A percentile compares a stretch with the other conserved stretches of the same genome.
These are phyloP conservation scores for Pleurotus platypus DNA, from an alignment of 768 basidiomycete genomes.

Conservation along the genomic window DNA sequence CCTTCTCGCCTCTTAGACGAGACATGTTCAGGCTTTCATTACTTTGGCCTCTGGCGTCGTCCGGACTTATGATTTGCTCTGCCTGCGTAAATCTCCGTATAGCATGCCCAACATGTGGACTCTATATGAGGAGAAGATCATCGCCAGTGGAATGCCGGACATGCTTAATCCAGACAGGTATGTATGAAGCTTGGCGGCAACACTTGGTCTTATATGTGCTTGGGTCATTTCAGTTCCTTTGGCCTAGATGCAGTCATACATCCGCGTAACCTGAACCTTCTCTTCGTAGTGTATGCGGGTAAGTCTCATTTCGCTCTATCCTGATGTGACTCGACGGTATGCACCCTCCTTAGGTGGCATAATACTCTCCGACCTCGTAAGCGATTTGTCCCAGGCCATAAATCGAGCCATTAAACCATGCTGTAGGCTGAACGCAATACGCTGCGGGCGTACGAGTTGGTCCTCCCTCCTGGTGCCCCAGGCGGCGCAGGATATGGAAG, in stretches of 20 bases:
- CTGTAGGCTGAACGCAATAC: slow-evolving; percentile 44
- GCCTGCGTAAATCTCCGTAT: slow-evolving; percentile 63
- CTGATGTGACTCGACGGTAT: too few species aligned
- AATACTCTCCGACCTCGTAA: slow-evolving; percentile 55
- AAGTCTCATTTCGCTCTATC: slow-evolving; percentile 11
- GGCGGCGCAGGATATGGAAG: slow-evolving; percentile 66
- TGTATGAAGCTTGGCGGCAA: slow-evolving; percentile 2
- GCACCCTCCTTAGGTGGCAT: slow-evolving; percentile 46
- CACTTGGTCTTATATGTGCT: slow-evolving; percentile 6
- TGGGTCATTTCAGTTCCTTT: slow-evolving; percentile 31
- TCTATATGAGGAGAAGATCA: slow-evolving; percentile 58
- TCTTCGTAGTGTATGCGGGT: slow-evolving; percentile 79
- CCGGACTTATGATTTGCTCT: slow-evolving; percentile 73
- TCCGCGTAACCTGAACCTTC: slow-evolving; percentile 67
- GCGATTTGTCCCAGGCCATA: slow-evolving; percentile 9
- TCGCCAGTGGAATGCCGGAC: slow-evolving; percentile 35
- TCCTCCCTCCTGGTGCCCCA: slow-evolving; percentile 76
- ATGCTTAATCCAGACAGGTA: slow-evolving; percentile 31
- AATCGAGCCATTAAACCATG: not conserved
- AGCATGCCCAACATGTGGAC: slow-evolving; percentile 76
- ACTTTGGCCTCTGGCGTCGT: slow-evolving; percentile 53
- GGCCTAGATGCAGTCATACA: slow-evolving; percentile 63
- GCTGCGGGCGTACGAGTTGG: slow-evolving; percentile 62
- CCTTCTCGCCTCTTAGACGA: not conserved
- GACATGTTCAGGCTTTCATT: slow-evolving; percentile 39